Percentiles rank a stretch among this genome's conserved stretches.
These are phyloP conservation scores for Fragaria ananassa DNA, from an alignment of 306 rosid genomes.

Conservation along the genomic window DNA sequence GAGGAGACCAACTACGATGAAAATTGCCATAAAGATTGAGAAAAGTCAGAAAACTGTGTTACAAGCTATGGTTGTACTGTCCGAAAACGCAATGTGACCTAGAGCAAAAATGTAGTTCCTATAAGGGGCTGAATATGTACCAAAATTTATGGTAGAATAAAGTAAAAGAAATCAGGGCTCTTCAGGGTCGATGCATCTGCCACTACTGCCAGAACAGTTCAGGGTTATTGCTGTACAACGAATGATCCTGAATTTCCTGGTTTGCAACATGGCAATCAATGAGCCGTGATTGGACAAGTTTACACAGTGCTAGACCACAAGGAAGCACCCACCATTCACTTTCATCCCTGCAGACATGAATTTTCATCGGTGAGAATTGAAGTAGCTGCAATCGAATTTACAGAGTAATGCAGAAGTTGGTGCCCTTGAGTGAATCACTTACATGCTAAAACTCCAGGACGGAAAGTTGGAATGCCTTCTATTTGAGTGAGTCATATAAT, in stretches of 20 bases:
- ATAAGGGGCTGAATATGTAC: not conserved
- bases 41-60: not conserved
- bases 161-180: slow-evolving; percentile 9
- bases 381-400: slow-evolving; percentile 4
- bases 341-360: slow-evolving; percentile 57
- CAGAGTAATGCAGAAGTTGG: not conserved
- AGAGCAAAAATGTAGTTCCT: not conserved
- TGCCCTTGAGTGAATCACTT: slow-evolving; percentile 27
- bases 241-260: slow-evolving; percentile 88
- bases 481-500: slow-evolving; percentile 54
- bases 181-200: slow-evolving; percentile 16
- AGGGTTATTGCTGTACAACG: slow-evolving; percentile 78
- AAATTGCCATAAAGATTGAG: not conserved
- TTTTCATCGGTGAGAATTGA: not conserved
- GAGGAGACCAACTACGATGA: not conserved
- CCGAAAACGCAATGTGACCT: not conserved
- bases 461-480: slow-evolving; percentile 58
- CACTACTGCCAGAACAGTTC: slow-evolving; percentile 79
- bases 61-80: not conserved
- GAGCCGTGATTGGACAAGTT: slow-evolving; percentile 78
- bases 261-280: slow-evolving; percentile 83
- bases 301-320: slow-evolving; percentile 65
- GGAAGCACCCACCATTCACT: slow-evolving; percentile 99
- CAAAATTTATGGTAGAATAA: not conserved
- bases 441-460: slow-evolving; percentile 92